Evolutionary conservation across 176 grass and related monocot species (phyloP), one percentile per base, ranked within the genome.

Genomic region (Lolium perenne): DNA sequence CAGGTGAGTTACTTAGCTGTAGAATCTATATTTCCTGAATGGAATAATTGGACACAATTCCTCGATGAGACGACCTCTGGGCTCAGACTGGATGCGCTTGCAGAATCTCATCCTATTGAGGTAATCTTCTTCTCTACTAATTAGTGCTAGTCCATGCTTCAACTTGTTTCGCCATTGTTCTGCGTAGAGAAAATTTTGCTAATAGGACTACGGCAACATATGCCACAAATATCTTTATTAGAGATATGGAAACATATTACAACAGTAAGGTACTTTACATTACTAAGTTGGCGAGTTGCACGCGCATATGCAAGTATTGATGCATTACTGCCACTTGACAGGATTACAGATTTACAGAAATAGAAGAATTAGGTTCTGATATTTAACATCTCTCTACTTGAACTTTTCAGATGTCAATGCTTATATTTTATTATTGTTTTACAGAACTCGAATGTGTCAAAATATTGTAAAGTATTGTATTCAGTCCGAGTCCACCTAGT

Each of bases 31-130:
- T 95, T 95, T 79, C 93, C 90, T 67, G 93, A 94, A 88, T 98
- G 93, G 93, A 95, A 92, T 57, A 94, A 92, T 51, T 98, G 96
- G 96, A 98, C 96, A 49, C 96, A 98, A 83, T 98, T 98, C 85
- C 90, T 95, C 85, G 88, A 94, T 73, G 92, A 95, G 64, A 92
- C 88, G 2, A 85, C 96, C 3, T 84, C 88, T 74, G 96, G 96
- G 7, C 90, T 98, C 77, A 83, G 21, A 85, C 69, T 98, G 45
- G 96, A 98, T 91, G 93, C 93, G n/a, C 92, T 98, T 81, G 74
- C 90, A 63, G 93, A 98, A 76, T 98, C 93, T 83, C 96, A 98
- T 90, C 90, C 96, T 86, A 98, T 98, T 59, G 96, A 98, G 94
- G 96, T 98, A 94, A 87, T 55, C 45, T 82, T 86, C 51, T 81